Evolutionary conservation across 2,329 filamentous ascomycete genomes (phyloP).

Genomic region (Chaetomiaceae sp.): DNA sequence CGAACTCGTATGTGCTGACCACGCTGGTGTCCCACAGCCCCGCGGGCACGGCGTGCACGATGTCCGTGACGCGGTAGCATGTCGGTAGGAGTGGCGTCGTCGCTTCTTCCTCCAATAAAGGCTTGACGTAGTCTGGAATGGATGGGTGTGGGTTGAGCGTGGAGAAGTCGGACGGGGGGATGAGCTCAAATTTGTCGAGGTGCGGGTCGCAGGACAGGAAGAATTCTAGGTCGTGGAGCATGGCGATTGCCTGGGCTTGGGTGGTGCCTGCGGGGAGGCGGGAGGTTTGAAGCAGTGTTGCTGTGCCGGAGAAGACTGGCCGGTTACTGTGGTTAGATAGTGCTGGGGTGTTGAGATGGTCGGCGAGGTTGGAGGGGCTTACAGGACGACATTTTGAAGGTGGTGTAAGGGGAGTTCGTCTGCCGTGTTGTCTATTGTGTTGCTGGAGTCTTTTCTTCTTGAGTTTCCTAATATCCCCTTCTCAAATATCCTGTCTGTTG

Average conservation of each 20-base stretch:
- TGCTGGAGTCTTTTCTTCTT: neutral
- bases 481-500: no score
- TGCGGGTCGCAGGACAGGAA: constrained; percentile 49
- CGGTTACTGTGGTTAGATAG: neutral
- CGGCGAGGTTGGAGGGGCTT: neutral
- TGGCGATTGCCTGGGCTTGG: constrained; percentile 34
- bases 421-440: neutral
- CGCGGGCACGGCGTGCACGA: constrained; percentile 46
- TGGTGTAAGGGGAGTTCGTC: neutral
- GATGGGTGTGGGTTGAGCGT: constrained; percentile 12
- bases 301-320: constrained; percentile 39
- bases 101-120: constrained; percentile 23
- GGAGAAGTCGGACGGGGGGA: constrained; percentile 22
- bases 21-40: constrained; percentile 51
- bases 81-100: neutral
- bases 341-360: neutral
- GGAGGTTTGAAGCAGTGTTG: constrained; percentile 37
- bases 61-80: constrained; percentile 44
- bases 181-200: constrained; percentile 37
- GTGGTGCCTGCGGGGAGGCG: constrained; percentile 36
- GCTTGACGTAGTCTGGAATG: constrained; percentile 25
- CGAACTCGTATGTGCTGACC: constrained; percentile 49
- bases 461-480: no score
- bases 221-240: constrained; percentile 47
- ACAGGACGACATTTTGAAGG: constrained; percentile 9